A percentile compares a stretch with the other conserved stretches of the same genome.
phyloP scores from a whole-genome alignment of 306 rosid genomes.

The Castanea mollissima region DNA sequence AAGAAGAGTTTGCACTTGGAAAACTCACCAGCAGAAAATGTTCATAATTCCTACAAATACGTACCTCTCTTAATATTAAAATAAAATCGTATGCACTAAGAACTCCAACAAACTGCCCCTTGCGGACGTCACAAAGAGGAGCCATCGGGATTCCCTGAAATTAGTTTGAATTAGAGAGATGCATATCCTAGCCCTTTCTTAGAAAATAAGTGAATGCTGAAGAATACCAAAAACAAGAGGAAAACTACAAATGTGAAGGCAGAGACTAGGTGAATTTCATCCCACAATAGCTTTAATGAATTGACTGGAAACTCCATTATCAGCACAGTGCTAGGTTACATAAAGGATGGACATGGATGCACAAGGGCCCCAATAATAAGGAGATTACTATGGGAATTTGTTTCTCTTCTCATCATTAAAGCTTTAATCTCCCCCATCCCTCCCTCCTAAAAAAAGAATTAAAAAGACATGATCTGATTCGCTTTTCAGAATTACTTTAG shows the following conservation, averaged over 20 bases:
- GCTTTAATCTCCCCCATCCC: not conserved
- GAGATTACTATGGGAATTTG: not conserved
- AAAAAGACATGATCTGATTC: not conserved
- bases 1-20: constrained; percentile 20
- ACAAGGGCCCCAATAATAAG: not conserved
- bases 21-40: constrained; percentile 24
- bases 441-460: not conserved
- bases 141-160: constrained; percentile 89
- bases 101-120: constrained; percentile 91
- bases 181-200: constrained; percentile 22
- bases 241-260: constrained; percentile 5
- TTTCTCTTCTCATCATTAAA: not conserved
- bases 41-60: constrained; percentile 25
- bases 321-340: not conserved
- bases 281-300: not conserved
- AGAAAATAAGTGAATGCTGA: constrained; percentile 13
- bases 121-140: constrained; percentile 92
- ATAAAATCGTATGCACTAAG: constrained; percentile 93
- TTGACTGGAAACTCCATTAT: not conserved
- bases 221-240: not conserved
- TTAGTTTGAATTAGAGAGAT: constrained; percentile 28
- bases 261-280: constrained; percentile 7
- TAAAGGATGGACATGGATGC: not conserved
- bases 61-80: constrained; percentile 91
- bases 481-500: not conserved